These are phyloP conservation scores for Boletus sp. DNA, from an alignment of 768 basidiomycete genomes.

Conservation along the genomic window DNA sequence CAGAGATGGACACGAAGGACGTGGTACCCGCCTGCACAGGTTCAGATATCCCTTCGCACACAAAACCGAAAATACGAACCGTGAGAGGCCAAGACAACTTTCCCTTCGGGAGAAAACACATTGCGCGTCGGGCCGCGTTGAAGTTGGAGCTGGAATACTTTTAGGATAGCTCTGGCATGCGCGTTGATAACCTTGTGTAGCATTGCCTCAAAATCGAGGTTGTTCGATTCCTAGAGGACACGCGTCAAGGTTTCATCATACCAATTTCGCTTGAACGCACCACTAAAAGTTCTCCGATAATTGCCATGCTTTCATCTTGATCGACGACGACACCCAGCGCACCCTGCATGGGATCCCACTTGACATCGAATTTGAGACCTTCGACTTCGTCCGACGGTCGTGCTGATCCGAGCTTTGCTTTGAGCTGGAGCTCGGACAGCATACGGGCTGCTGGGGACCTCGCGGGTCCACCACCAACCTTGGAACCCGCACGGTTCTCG, in stretches of 20 bases:
- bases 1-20: constrained; percentile 69
- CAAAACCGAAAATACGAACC: constrained; percentile 37
- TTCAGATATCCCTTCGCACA: not conserved
- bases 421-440: constrained; percentile 60
- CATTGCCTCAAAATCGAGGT: constrained; percentile 73
- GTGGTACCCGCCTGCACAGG: constrained; percentile 45
- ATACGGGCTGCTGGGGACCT: constrained; percentile 53
- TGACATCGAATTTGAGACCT: constrained; percentile 60
- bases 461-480: constrained; percentile 42
- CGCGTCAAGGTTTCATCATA: not conserved
- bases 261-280: constrained; percentile 41
- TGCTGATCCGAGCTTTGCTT: constrained; percentile 52
- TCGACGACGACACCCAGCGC: constrained; percentile 61
- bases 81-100: constrained; percentile 52
- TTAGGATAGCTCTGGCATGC: constrained; percentile 64
- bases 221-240: constrained; percentile 50
- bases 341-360: constrained; percentile 72
- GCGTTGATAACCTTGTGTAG: constrained; percentile 58
- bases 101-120: constrained; percentile 61
- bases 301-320: constrained; percentile 42
- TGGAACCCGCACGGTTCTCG: constrained; percentile 42
- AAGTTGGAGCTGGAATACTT: constrained; percentile 52
- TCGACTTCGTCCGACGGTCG: constrained; percentile 76
- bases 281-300: constrained; percentile 44
- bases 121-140: constrained; percentile 46